These are phyloP conservation scores for Globisporangium nagaii DNA, from an alignment of 352 stramenopile species.

Conservation along the genomic window DNA sequence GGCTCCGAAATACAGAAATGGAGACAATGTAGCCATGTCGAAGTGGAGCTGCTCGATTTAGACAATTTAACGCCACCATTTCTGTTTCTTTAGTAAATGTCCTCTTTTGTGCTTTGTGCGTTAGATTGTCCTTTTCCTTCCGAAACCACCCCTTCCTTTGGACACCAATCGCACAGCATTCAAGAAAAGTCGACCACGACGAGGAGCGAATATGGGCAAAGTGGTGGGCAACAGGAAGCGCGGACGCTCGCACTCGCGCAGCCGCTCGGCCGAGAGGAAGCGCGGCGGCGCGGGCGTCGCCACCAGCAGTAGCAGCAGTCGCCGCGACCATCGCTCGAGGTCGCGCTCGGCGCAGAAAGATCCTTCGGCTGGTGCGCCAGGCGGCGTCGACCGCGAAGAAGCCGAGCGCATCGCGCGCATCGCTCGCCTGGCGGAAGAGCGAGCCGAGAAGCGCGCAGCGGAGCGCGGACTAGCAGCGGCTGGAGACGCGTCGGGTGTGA, in stretches of 20 bases:
- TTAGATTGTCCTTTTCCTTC: too few relatives aligned
- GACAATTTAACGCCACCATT: too few relatives aligned
- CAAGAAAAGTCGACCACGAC: background rate
- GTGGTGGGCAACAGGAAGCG: constrained; percentile 34
- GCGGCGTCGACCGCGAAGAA: constrained; percentile 43
- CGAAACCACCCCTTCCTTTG: background rate
- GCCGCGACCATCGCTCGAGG: constrained; percentile 13
- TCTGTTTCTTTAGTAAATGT: too few relatives aligned
- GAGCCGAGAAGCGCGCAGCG: constrained; percentile 35
- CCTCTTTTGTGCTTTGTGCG: too few relatives aligned
- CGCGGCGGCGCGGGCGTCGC: background rate
- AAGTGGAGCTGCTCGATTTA: too few relatives aligned
- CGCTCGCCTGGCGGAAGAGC: constrained; percentile 63
- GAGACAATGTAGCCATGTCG: too few relatives aligned
- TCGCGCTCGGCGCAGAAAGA: constrained; percentile 21
- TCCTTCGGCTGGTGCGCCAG: background rate
- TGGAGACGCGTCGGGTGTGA: background rate
- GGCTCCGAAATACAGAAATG: too few relatives aligned
- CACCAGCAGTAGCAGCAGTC: constrained; percentile 4
- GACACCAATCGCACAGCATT: too few relatives aligned
- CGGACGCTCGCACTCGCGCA: constrained; percentile 31
- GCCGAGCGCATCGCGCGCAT: constrained; percentile 70
- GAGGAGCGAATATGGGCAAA: background rate
- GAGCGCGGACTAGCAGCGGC: constrained; percentile 13
- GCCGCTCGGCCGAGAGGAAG: constrained; percentile 18